A percentile compares a stretch with the other conserved stretches of the same genome.
Evolutionary conservation across 352 stramenopile genomes (phyloP).

Genomic region (Saprolegnia parasitica): DNA sequence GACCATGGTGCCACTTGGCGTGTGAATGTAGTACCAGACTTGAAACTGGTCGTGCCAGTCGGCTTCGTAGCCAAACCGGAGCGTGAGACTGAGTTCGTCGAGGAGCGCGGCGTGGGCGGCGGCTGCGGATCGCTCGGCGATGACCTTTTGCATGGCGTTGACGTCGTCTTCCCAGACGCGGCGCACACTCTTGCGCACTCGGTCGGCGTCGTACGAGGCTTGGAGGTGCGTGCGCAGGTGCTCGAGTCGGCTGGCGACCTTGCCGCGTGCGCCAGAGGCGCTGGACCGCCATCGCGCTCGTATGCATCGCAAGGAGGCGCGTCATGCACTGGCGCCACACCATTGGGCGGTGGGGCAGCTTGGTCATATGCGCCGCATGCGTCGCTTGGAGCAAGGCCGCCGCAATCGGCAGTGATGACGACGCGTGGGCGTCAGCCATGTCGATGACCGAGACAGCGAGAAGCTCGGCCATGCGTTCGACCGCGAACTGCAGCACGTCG

Average conservation of each 20-base stretch:
- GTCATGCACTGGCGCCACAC: slow-evolving; percentile 24
- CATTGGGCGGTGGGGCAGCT: slow-evolving; percentile 9
- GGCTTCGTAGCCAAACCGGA: slow-evolving; percentile 56
- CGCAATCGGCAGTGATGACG: not conserved
- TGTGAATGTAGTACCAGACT: slow-evolving; percentile 39
- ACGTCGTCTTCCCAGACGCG: slow-evolving; percentile 61
- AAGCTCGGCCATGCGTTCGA: slow-evolving; percentile 57
- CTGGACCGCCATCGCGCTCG: slow-evolving; percentile 41
- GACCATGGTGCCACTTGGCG: slow-evolving; percentile 9
- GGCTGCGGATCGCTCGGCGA: slow-evolving; percentile 42
- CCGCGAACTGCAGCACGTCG: slow-evolving; percentile 58
- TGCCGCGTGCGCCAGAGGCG: slow-evolving; percentile 49
- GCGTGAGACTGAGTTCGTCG: slow-evolving; percentile 35
- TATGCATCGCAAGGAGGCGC: slow-evolving; percentile 40
- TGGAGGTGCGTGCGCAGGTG: slow-evolving; percentile 35
- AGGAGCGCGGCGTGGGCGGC: slow-evolving; percentile 37
- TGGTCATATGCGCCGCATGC: not conserved
- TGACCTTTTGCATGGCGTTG: slow-evolving; percentile 46
- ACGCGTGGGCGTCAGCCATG: slow-evolving; percentile 29
- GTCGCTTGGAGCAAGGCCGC: not conserved
- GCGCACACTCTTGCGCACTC: slow-evolving; percentile 50
- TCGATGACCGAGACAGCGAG: slow-evolving; percentile 42
- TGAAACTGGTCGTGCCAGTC: slow-evolving; percentile 53
- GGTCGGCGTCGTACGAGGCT: slow-evolving; percentile 53
- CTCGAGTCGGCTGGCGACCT: slow-evolving; percentile 37